Evolutionary conservation across 306 rosid genomes (phyloP).

Genomic region (Medicago truncatula): DNA sequence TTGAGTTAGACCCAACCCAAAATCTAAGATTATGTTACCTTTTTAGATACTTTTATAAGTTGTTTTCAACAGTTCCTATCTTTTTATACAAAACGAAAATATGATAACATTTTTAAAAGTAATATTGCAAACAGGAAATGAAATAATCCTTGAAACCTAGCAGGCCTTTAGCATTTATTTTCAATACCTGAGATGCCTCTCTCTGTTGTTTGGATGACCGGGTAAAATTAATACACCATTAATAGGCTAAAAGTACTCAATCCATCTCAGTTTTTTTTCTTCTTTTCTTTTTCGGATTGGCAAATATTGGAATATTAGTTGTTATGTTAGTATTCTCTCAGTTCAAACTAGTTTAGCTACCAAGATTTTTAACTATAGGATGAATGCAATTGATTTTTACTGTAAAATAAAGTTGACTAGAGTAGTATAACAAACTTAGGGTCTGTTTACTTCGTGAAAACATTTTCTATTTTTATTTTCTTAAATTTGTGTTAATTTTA

Average conservation of each 20-base stretch:
- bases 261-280: neutral
- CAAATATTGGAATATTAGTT: neutral
- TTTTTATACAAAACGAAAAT: neutral
- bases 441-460: neutral
- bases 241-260: conserved; percentile 5
- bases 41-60: neutral
- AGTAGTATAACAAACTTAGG: neutral
- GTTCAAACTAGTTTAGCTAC: neutral
- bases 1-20: neutral
- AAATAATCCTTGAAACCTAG: neutral
- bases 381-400: neutral
- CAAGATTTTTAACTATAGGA: conserved; percentile 17
- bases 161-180: conserved; percentile 2
- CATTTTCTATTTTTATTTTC: neutral
- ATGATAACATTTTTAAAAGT: neutral
- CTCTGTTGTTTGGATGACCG: neutral
- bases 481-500: too few relatives aligned
- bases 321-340: neutral
- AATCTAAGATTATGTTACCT: neutral
- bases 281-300: neutral
- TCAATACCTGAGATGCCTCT: neutral
- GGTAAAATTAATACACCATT: too few relatives aligned
- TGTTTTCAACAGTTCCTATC: neutral
- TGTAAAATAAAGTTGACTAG: neutral
- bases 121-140: neutral